Evolutionary conservation across 768 basidiomycete genomes (phyloP), one percentile per base, ranked within the genome.

Genomic region (Serpula lacrymans): DNA sequence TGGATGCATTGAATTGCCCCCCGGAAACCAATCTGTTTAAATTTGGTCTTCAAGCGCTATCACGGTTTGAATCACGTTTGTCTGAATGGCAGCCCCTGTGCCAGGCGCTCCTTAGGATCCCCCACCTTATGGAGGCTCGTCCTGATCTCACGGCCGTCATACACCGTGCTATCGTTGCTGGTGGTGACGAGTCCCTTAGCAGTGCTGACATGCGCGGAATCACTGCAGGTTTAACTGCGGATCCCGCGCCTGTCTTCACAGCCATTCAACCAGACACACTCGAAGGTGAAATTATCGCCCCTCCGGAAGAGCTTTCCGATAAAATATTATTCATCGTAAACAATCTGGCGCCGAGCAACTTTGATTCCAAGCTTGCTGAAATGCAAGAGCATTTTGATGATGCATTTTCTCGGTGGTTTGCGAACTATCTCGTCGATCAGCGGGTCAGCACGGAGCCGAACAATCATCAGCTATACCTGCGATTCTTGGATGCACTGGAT

Each of bases 291-390:
- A 70, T 84, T 13, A 71, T 76, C 32, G 61, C 71, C 38, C 96
- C 96, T 3, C 77, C 85, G 3, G 90, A 96, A 60, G 90, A 90
- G 51, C 63, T 85, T 26, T 90, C 90, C 21, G 96, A 99, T 71
- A 84, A 82, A 46, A 92, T 99, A 49, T 71, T 98, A 34, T 99
- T 99, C 72, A 95, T 97, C 53, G 82, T 99, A 64, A 99, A 99
- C 69, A 98, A 99, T 51, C 76, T 99, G 42, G 93, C 95, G 0
- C 88, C 91, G 8, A 88, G 72, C 61, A 99, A 98, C 59, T 94
- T 96, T 46, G 92, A 92, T 26, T 52, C 74, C 18, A 99, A 99
- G 63, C 68, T 93, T 25, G 61, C 67, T 23, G 96, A 98, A 53
- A 92, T 99, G 84, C 74, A 72, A 41, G 80, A 80, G 23, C 72